These are phyloP conservation scores for Kernera saxatilis DNA, from an alignment of 345 rosid species.

Conservation along the genomic window DNA sequence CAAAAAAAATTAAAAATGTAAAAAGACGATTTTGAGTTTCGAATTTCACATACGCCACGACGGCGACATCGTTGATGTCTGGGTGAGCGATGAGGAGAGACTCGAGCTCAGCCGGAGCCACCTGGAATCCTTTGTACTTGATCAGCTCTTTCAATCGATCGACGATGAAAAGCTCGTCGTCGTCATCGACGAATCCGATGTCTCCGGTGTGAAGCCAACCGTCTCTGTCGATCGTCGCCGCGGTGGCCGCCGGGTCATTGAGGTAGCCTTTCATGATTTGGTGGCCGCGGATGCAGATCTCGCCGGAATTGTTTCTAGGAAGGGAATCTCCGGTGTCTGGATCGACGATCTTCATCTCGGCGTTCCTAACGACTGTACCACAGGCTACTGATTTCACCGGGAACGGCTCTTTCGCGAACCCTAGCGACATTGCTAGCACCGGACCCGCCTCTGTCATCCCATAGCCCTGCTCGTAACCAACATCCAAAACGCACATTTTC, in stretches of 20 bases:
- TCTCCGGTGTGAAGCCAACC: slow-evolving; percentile 47
- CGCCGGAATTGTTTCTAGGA: slow-evolving; percentile 59
- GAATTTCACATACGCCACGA: slow-evolving; percentile 45
- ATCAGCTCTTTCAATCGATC: slow-evolving; percentile 65
- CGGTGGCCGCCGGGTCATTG: slow-evolving; percentile 39
- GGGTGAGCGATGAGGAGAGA: slow-evolving; percentile 49
- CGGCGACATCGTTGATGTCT: slow-evolving; percentile 50
- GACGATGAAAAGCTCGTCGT: slow-evolving; percentile 52
- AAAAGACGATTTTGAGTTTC: background rate
- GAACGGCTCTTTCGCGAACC: slow-evolving; percentile 70
- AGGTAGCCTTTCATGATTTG: slow-evolving; percentile 83
- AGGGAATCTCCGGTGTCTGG: slow-evolving; percentile 56
- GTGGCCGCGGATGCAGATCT: slow-evolving; percentile 71
- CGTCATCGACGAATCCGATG: slow-evolving; percentile 45
- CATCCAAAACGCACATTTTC: background rate
- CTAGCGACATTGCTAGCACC: slow-evolving; percentile 65
- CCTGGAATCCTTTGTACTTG: slow-evolving; percentile 68
- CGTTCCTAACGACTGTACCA: slow-evolving; percentile 81
- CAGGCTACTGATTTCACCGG: slow-evolving; percentile 70
- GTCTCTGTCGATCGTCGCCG: slow-evolving; percentile 39
- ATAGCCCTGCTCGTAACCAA: slow-evolving; percentile 44
- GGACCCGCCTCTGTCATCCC: slow-evolving; percentile 97
- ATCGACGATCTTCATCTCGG: slow-evolving; percentile 41
- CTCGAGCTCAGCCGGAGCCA: slow-evolving; percentile 75
- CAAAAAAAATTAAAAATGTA: background rate